Conservation (phyloP, 75 land plant species). For the Pinus taeda region DNA sequence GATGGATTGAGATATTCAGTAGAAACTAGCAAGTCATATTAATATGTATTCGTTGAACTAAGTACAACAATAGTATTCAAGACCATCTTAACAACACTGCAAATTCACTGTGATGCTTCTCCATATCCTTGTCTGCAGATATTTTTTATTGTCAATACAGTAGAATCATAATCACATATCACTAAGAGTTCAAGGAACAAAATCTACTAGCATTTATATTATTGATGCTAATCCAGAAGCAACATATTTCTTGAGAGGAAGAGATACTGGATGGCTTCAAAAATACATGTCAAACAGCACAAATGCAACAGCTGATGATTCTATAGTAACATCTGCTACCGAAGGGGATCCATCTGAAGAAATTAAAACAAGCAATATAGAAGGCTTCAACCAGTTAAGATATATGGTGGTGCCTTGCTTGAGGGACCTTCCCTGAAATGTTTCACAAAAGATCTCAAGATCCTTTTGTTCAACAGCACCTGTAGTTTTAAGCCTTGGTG, state of each 20-base stretch:
- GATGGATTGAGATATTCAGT: background rate
- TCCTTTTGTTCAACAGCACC: conserved; percentile 14
- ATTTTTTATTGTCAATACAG: no score
- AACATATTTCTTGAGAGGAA: conserved; percentile 53
- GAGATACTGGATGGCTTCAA: conserved; percentile 66
- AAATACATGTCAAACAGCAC: conserved; percentile 68
- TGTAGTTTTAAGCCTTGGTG: conserved; percentile 20
- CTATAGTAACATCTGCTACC: conserved; percentile 45
- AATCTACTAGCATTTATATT: no score
- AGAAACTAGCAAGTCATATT: background rate
- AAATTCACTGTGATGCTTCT: no score
- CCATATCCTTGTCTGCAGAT: no score
- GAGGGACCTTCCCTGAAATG: conserved; percentile 18
- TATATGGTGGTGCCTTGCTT: conserved; percentile 18
- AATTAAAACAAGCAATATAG: conserved; percentile 30
- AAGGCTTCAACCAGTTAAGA: conserved; percentile 23
- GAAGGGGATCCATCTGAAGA: conserved; percentile 39
- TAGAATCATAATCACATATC: no score
- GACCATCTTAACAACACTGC: no score
- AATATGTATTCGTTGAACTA: background rate
- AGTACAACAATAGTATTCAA: background rate
- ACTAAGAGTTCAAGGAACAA: conserved; percentile 38
- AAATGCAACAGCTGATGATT: conserved; percentile 38
- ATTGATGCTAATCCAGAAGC: no score
- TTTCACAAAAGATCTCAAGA: conserved; percentile 12